Evolutionary conservation across 2,329 filamentous ascomycete genomes (phyloP), one percentile per base, ranked within the genome.

Genomic region (Tolypocladium inflatum): DNA sequence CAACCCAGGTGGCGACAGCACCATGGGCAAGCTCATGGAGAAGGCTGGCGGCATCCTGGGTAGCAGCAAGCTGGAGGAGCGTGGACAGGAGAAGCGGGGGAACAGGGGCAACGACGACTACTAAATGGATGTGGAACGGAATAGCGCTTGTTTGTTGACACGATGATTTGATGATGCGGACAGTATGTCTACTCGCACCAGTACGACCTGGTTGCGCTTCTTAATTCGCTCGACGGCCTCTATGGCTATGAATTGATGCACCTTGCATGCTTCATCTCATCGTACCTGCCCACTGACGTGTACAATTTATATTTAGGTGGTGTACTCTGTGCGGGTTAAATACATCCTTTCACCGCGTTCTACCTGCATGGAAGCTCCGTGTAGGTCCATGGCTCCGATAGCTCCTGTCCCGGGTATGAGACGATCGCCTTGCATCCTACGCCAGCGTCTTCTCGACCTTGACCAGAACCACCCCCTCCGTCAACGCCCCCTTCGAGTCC

Each of bases 401-500:
- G 38, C 52, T 30, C 13, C 23, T 23, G 33, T 43, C 56, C 19
- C 41, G 38, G 30, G 21, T 21, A 19, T 43, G 19, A n/a, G 11
- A 26, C 30, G 17, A 8, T 23, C 51, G 35, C 48, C 10, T 21
- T 30, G 3, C n/a, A 21, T 55, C 55, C 55, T 63, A 61, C n/a
- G 57, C 61, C 60, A 79, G 63, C 63, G 67, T 75, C 74, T 92
- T 94, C 55, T 79, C 80, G 55, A 96, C 80, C 70, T 85, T 86
- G 37, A 96, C 83, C 59, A 97, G 73, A 55, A 97, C 67, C 17
- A 85, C 79, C 0, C 90, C 91, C 26, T 83, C 80, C 3, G 83
- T 88, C 58, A 83, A 72, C 37, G 78, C 75, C 0, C 90, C 90
- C 61, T 85, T 80, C 33, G 79, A 76, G 68, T 96, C 86, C 62